A percentile compares a stretch with the other conserved stretches of the same genome.
Conservation (phyloP, 805 yeast genomes). For the Suhomyces prunicola region DNA sequence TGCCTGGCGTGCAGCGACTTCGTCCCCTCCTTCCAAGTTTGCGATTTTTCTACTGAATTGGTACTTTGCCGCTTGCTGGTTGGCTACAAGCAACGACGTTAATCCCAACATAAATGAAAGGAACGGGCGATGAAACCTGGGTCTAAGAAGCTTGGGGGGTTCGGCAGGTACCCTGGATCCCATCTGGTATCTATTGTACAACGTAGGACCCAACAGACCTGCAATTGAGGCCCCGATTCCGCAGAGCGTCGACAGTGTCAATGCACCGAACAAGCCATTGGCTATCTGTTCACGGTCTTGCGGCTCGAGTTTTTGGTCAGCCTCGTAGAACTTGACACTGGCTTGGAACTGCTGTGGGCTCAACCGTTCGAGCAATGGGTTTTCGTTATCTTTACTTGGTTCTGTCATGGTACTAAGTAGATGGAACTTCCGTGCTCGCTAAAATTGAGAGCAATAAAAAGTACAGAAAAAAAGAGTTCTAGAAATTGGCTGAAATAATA, state of each 20-base stretch:
- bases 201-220: constrained; percentile 31
- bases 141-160: constrained; percentile 6
- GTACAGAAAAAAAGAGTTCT: not conserved
- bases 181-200: constrained; percentile 13
- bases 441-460: not conserved
- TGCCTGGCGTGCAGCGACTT: constrained; percentile 14
- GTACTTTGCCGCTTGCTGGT: constrained; percentile 23
- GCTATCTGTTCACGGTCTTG: constrained; percentile 32
- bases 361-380: constrained; percentile 27
- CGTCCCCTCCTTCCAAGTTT: constrained; percentile 12
- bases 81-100: constrained; percentile 20
- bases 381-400: constrained; percentile 4
- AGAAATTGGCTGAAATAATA: too few species aligned
- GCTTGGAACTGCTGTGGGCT: constrained; percentile 36
- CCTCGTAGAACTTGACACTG: constrained; percentile 39
- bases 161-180: constrained; percentile 2
- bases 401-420: not conserved
- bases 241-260: constrained; percentile 20
- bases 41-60: constrained; percentile 19
- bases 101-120: constrained; percentile 32
- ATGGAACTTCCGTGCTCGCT: not conserved
- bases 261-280: constrained; percentile 25
- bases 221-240: constrained; percentile 25
- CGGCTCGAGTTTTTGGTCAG: constrained; percentile 31
- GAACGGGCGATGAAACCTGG: constrained; percentile 29